Evolutionary conservation across 257 asterid genomes (phyloP), one percentile per base, ranked within the genome.

Genomic region (Buddleja alternifolia): DNA sequence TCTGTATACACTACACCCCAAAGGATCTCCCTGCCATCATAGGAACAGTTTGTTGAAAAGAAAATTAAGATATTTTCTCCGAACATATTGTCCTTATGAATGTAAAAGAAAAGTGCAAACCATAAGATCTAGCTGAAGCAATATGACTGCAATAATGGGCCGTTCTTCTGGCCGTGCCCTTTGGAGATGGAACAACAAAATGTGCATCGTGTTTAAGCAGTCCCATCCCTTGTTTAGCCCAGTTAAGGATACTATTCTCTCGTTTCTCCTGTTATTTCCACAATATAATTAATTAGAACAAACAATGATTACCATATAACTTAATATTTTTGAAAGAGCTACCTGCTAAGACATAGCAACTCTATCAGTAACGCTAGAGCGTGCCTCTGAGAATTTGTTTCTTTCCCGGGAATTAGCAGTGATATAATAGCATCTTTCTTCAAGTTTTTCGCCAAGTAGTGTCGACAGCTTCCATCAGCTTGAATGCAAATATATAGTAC

Each of bases 81-180:
- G 51, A 10, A 16, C 32, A 36, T 39, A 3, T 45, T 2, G 5
- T 19, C 11, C 24, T 34, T 9, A 15, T 23, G 21, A 8, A 39
- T 45, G 4, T 15, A 52, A 68, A 64, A 25, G 46, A 44, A 10
- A 63, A 56, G 19, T 21, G 41, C 85, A 63, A 75, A 89, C 97
- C 95, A 84, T 61, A 42, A 92, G 90, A 75, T 92, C 96, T 62
- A 92, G 83, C 77, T 79, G 88, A 51, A 92, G 82, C 80, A 92
- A 56, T 53, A 89, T 37, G 50, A 77, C 93, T 7, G 97, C 88
- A 48, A 84, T 63, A 53, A 85, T 0, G 3, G 91, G 90, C 50
- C 86, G 80, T 24, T 92, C 93, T 66, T 87, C 88, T 14, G 74
- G 84, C 32, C 67, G 75, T 11, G 88, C 90, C 74, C 73, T 77